These are phyloP conservation scores for Alisma plantagoaquatica DNA, from an alignment of 106 monocot species.

Conservation along the genomic window DNA sequence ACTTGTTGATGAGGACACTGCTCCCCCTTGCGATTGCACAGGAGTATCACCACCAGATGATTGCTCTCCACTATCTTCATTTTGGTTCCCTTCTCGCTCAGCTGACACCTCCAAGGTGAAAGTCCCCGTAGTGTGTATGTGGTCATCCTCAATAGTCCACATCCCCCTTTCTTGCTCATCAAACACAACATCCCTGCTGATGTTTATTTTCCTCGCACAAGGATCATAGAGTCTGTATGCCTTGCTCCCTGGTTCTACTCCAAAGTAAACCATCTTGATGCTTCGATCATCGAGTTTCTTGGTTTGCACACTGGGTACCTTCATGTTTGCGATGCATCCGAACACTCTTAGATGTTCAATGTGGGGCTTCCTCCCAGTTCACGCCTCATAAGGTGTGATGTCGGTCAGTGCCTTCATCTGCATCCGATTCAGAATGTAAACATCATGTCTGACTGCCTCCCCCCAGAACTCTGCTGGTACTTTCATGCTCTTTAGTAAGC, in stretches of 20 bases:
- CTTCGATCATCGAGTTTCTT: slow-evolving; percentile 14
- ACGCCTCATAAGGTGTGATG: slow-evolving; percentile 25
- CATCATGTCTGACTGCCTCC: slow-evolving; percentile 11
- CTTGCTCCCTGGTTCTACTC: slow-evolving; percentile 2
- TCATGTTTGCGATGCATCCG: not conserved
- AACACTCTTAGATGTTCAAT: not conserved
- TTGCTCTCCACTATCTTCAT: too few species aligned
- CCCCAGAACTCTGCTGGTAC: slow-evolving; percentile 9
- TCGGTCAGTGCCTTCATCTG: slow-evolving; percentile 5
- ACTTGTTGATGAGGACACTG: too few species aligned
- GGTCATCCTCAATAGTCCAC: too few species aligned
- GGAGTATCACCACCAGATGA: too few species aligned
- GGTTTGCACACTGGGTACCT: not conserved
- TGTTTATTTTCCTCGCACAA: not conserved
- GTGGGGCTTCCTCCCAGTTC: not conserved
- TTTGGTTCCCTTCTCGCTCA: not conserved
- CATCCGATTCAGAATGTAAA: slow-evolving; percentile 10
- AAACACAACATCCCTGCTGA: slow-evolving; percentile 8
- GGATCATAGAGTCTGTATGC: slow-evolving; percentile 3
- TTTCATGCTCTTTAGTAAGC: slow-evolving; percentile 12
- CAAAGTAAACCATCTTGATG: slow-evolving; percentile 3
- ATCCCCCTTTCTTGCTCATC: not conserved
- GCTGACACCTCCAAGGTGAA: too few species aligned
- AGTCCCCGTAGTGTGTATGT: too few species aligned
- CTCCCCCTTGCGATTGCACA: too few species aligned